These are phyloP conservation scores for Diaporthe velutina DNA, from an alignment of 2,329 filamentous ascomycete genomes.

Conservation along the genomic window DNA sequence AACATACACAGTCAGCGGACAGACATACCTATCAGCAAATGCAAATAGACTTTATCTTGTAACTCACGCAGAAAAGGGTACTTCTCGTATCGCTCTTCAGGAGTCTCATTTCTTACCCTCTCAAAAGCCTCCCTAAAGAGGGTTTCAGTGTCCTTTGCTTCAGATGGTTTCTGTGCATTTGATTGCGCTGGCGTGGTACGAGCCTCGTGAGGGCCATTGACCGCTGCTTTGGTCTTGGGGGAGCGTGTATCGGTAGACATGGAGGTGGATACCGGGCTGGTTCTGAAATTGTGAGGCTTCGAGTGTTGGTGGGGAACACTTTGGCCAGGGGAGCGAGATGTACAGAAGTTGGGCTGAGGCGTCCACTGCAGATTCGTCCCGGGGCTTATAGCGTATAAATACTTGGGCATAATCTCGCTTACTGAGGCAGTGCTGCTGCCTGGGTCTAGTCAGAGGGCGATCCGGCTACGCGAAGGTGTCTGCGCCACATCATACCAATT, in stretches of 20 bases:
- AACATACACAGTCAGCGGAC: background rate
- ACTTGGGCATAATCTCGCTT: no score
- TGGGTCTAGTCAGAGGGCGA: no score
- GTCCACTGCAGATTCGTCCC: no score
- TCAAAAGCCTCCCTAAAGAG: background rate
- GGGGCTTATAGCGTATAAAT: background rate
- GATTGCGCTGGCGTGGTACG: background rate
- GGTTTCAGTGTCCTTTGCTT: background rate
- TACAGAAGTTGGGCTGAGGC: background rate
- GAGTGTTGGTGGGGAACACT: background rate
- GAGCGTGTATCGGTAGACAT: background rate
- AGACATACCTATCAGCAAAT: background rate
- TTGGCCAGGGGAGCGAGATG: background rate
- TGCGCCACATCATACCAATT: no score
- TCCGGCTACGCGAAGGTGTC: no score
- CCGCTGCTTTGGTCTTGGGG: background rate
- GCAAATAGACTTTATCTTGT: background rate
- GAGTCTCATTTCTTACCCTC: background rate
- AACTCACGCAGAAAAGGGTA: background rate
- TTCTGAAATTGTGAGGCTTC: background rate
- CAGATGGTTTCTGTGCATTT: background rate
- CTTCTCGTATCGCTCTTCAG: background rate
- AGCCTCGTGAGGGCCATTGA: background rate
- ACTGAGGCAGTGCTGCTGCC: no score
- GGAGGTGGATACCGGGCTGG: background rate